Evolutionary conservation across 352 stramenopile genomes (phyloP), one percentile per base, ranked within the genome.

Genomic region (Phytophthora macrochlamydospora): DNA sequence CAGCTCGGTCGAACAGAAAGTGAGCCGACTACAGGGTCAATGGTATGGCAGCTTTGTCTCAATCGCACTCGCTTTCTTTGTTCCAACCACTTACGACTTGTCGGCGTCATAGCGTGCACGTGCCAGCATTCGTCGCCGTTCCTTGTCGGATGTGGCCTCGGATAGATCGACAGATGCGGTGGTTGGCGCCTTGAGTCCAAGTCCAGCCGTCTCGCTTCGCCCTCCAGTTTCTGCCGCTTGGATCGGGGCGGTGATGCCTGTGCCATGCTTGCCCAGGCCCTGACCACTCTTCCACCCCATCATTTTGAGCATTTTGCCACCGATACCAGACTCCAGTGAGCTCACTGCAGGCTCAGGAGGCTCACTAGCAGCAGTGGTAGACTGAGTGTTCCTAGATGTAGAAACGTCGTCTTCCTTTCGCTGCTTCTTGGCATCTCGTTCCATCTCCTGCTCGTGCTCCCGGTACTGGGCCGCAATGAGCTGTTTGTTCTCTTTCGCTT

Each of bases 261-360:
- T 93, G 35, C 85, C 83, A 18, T 90, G 75, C 62, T 94, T 95
- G 40, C 88, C 88, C 1, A 95, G 76, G 7, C 88, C 88, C 62
- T 94, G 75, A 7, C 88, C 88, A 13, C 82, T 87, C 51, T 94
- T 94, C 88, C 88, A 95, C 4, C 86, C 88, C 88, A 94, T 95
- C 76, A 93, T 87, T 56, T 93, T 92, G 28, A 95, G 76, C 85
- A 95, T 90, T 59, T 93, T 94, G 7, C 83, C 88, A 8, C 88
- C 88, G 44, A 95, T 90, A 2, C 86, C 84, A 3, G 76, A 64
- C 55, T 92, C 82, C 1, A 94, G 61, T 3, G 71, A 64, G 1
- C 45, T 45, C 7, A 61, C 14, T 45, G 51, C 48, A 51, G 61
- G 68, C 24, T 63, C 51, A 13, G 70, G n/a, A 8, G 14, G 1